Evolutionary conservation across 2,329 filamentous ascomycete species (phyloP), one percentile per base, ranked within the genome.

Genomic region (Aspergillus clavatus): DNA sequence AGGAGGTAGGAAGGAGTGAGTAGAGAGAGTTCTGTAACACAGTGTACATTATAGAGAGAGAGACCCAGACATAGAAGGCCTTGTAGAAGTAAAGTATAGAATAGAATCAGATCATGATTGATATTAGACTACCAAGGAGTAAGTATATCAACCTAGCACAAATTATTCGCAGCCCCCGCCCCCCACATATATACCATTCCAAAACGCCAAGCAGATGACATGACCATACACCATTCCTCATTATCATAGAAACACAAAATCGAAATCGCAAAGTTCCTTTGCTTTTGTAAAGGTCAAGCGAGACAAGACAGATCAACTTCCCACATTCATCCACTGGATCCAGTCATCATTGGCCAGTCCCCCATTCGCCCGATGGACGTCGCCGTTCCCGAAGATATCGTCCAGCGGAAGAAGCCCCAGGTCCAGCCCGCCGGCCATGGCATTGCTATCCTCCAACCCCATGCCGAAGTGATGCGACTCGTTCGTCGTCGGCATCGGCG

Each of bases 321-420:
- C 59, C 3, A 56, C 50, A 47, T 68, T 66, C 63, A 67, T 68
- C 65, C 66, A 70, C 46, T 67, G 62, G 22, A 57, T 57, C 67
- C 66, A 70, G 16, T 69, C 66, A 26, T 68, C 66, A 45, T 60
- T 65, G 40, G 55, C 41, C 28, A 56, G 50, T 23, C 50, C 55
- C 23, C 56, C 52, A 46, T 40, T 56, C 19, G 57, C 52, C 40
- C 57, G 56, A 50, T 46, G 58, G 8, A 47, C 43, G 11, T 58
- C 59, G 19, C 56, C 55, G 46, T 61, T 71, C 22, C 68, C 69
- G 28, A 71, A 68, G n/a, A 72, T 53, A 43, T 72, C 68, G 36
- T 71, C 69, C 42, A 69, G 57, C 8, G 62, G 60, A 12, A 69
- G 31, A 35, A 35, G 59, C 2, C 64, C 62, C 29, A 68, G 43